Percentiles rank a stretch among this genome's conserved stretches.
Evolutionary conservation across 2,329 filamentous ascomycete genomes (phyloP).

Genomic region (Fusarium cicatricum): DNA sequence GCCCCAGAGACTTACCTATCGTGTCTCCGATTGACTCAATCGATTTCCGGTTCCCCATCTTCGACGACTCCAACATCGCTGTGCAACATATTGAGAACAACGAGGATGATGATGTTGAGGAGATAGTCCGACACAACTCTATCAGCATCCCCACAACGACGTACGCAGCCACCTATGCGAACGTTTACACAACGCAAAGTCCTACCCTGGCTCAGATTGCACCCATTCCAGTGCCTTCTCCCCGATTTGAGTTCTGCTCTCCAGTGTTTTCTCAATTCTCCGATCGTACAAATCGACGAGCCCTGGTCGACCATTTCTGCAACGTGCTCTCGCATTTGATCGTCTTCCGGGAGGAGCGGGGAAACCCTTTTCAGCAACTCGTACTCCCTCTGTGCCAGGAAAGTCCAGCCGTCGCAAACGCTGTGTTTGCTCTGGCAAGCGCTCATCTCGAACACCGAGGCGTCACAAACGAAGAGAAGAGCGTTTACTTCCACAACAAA

Average conservation of each 20-base stretch:
- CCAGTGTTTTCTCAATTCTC: conserved; percentile 67
- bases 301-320: conserved; percentile 69
- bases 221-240: conserved; percentile 37
- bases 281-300: conserved; percentile 60
- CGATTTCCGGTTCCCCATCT: conserved; percentile 44
- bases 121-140: conserved; percentile 37
- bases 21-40: conserved; percentile 46
- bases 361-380: conserved; percentile 70
- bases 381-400: conserved; percentile 66
- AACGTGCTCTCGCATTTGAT: conserved; percentile 71
- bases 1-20: conserved; percentile 33
- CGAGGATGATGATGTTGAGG: conserved; percentile 42
- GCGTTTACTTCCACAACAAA: conserved; percentile 66
- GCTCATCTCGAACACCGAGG: conserved; percentile 80
- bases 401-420: conserved; percentile 74
- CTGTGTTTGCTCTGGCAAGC: conserved; percentile 83
- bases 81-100: conserved; percentile 27
- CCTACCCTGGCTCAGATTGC: conserved; percentile 42
- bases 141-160: conserved; percentile 30
- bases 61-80: conserved; percentile 31
- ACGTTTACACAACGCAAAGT: conserved; percentile 25
- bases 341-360: conserved; percentile 68
- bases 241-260: conserved; percentile 58
- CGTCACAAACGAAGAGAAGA: conserved; percentile 61
- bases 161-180: conserved; percentile 23